Conservation (phyloP, 1,139 yeast genomes). For the Saccharomyces pastorianus region DNA sequence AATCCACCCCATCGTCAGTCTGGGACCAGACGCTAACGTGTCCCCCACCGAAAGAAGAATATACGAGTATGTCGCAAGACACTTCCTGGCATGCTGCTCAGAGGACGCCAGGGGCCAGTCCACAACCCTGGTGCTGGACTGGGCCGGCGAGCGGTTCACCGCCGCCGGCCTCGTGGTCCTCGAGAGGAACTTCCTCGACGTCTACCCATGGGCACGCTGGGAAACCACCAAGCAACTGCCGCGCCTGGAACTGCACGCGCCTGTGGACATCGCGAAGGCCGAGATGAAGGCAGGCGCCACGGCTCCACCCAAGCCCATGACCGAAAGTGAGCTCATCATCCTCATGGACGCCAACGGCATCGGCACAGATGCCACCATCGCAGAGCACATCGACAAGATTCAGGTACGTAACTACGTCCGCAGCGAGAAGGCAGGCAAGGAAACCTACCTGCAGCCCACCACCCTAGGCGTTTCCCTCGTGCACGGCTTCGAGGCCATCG, state of each 20-base stretch:
- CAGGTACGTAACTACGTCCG: conserved; percentile 56
- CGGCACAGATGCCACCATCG: conserved; percentile 98
- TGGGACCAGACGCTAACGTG: conserved; percentile 21
- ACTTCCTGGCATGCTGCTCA: conserved; percentile 88
- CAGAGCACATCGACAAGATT: conserved; percentile 89
- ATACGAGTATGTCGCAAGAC: conserved; percentile 78
- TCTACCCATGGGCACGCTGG: conserved; percentile 79
- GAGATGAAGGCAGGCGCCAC: conserved; percentile 69
- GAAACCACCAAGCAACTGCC: conserved; percentile 62
- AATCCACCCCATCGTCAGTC: conserved; percentile 70
- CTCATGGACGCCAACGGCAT: conserved; percentile 96
- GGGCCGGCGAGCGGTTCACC: conserved; percentile 71
- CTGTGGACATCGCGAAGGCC: conserved; percentile 45
- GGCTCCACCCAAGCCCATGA: conserved; percentile 69
- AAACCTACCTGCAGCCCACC: conserved; percentile 59
- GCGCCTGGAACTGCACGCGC: conserved; percentile 48
- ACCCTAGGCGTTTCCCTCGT: conserved; percentile 79
- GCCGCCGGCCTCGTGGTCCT: conserved; percentile 66
- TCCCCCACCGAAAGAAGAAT: conserved; percentile 56
- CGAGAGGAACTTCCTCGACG: conserved; percentile 72
- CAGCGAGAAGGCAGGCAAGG: conserved; percentile 37
- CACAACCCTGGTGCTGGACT: conserved; percentile 54
- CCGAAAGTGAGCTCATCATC: conserved; percentile 87
- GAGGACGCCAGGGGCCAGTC: conserved; percentile 76
- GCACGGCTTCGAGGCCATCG: conserved; percentile 78